phyloP scores from a whole-genome alignment of 768 basidiomycete genomes.

The Podaxis carcinomalis region DNA sequence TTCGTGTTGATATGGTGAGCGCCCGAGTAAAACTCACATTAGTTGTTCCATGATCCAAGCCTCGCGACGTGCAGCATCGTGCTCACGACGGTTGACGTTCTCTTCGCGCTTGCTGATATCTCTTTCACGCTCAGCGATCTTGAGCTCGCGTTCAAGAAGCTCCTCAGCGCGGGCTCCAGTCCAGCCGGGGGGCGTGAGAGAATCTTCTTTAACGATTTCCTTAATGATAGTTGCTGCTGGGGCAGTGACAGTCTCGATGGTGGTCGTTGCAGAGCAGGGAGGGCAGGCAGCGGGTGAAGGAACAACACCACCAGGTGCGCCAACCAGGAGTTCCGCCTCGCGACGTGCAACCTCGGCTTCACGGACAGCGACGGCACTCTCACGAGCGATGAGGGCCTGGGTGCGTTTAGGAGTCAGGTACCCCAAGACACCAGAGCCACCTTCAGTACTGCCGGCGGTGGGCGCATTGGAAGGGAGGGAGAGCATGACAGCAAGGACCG shows the following conservation, averaged over 20 bases:
- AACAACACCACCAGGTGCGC: constrained; percentile 78
- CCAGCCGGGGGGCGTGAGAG: constrained; percentile 79
- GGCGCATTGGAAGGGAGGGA: constrained; percentile 63
- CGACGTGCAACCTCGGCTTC: constrained; percentile 88
- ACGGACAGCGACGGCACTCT: constrained; percentile 73
- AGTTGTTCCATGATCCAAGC: constrained; percentile 93
- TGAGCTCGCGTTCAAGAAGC: constrained; percentile 78
- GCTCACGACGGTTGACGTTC: constrained; percentile 78
- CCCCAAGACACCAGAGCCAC: constrained; percentile 50
- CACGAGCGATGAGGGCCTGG: constrained; percentile 74
- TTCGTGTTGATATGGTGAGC: neutral
- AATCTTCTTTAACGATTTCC: constrained; percentile 81
- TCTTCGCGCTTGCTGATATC: constrained; percentile 88
- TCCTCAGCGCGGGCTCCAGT: constrained; percentile 73
- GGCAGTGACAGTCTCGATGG: constrained; percentile 50
- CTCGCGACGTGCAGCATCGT: constrained; percentile 83
- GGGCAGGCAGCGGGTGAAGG: constrained; percentile 56
- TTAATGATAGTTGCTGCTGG: constrained; percentile 80
- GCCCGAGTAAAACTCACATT: constrained; percentile 48
- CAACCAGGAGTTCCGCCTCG: constrained; percentile 80
- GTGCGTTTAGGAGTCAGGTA: constrained; percentile 80
- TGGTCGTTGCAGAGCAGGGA: constrained; percentile 48
- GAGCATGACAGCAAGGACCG: constrained; percentile 88
- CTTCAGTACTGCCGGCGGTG: constrained; percentile 23
- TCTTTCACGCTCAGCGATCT: constrained; percentile 80